phyloP scores from a whole-genome alignment of 148 eudicot species.

The Silene conica region DNA sequence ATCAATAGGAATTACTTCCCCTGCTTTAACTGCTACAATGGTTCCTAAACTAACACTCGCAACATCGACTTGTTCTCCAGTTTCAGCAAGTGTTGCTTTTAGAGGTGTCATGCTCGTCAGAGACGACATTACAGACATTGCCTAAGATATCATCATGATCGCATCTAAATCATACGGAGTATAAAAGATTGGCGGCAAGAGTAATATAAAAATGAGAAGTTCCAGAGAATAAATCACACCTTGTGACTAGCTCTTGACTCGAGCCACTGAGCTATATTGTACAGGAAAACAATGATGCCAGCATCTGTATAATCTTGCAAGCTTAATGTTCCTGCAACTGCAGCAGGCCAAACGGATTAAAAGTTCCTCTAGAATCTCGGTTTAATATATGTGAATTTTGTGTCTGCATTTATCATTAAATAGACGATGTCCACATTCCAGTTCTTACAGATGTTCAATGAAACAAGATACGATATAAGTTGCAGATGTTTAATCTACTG shows the following conservation, averaged over 20 bases:
- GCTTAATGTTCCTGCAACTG: slow-evolving; percentile 43
- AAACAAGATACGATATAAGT: too few species aligned
- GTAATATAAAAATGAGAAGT: too few species aligned
- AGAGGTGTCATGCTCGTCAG: slow-evolving; percentile 35
- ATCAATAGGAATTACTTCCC: slow-evolving; percentile 37
- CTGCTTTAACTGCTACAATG: slow-evolving; percentile 35
- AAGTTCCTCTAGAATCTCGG: too few species aligned
- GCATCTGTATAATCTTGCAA: slow-evolving; percentile 45
- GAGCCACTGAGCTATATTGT: slow-evolving; percentile 46
- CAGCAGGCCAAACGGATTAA: not conserved
- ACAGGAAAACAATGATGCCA: slow-evolving; percentile 42
- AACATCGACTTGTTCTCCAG: slow-evolving; percentile 33
- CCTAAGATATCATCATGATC: slow-evolving; percentile 24
- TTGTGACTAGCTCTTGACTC: slow-evolving; percentile 43
- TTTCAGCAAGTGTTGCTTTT: slow-evolving; percentile 38
- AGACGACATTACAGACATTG: slow-evolving; percentile 40
- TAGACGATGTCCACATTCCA: too few species aligned
- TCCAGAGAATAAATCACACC: too few species aligned
- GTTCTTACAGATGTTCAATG: too few species aligned
- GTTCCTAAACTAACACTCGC: slow-evolving; percentile 26
- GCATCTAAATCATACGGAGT: too few species aligned
- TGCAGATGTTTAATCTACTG: too few species aligned
- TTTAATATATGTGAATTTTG: too few species aligned
- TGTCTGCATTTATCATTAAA: too few species aligned
- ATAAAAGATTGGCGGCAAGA: too few species aligned